These are phyloP conservation scores for Lipomyces yamadae DNA, from an alignment of 805 yeast species.

Conservation along the genomic window DNA sequence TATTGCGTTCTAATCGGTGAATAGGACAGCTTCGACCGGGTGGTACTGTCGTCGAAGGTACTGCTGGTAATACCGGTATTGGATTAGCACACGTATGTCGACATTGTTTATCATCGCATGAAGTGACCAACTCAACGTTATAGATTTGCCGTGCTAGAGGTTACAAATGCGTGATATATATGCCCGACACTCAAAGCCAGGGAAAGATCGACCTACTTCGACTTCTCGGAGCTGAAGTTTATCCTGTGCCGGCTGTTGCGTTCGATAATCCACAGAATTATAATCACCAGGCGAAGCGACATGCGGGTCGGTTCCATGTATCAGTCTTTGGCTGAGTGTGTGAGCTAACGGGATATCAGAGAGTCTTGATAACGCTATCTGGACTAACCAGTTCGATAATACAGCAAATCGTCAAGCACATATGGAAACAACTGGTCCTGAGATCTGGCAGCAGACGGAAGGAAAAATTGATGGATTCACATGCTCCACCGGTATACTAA, in stretches of 20 bases:
- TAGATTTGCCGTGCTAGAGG: slow-evolving; percentile 74
- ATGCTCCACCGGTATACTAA: slow-evolving; percentile 60
- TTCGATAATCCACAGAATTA: slow-evolving; percentile 80
- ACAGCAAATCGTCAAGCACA: slow-evolving; percentile 87
- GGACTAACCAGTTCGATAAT: slow-evolving; percentile 94
- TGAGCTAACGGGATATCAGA: slow-evolving; percentile 46
- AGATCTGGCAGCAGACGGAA: slow-evolving; percentile 81
- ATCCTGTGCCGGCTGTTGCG: slow-evolving; percentile 88
- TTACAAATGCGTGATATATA: slow-evolving; percentile 81
- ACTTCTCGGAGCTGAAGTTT: slow-evolving; percentile 81
- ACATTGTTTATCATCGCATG: neutral
- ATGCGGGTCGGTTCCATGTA: slow-evolving; percentile 53
- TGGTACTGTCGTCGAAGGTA: slow-evolving; percentile 89
- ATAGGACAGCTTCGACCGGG: slow-evolving; percentile 64
- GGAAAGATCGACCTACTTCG: slow-evolving; percentile 75
- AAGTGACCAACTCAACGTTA: slow-evolving; percentile 36
- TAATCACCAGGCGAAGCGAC: slow-evolving; percentile 85
- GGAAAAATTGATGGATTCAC: slow-evolving; percentile 85
- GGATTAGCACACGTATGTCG: slow-evolving; percentile 68
- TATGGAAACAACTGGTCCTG: slow-evolving; percentile 89
- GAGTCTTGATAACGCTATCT: slow-evolving; percentile 72
- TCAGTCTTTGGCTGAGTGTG: neutral
- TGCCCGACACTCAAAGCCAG: slow-evolving; percentile 89
- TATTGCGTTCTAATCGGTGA: neutral
- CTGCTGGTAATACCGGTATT: slow-evolving; percentile 96